Conservation (phyloP, 495 filamentous ascomycete species). For the Penicillium egyptiacum region DNA sequence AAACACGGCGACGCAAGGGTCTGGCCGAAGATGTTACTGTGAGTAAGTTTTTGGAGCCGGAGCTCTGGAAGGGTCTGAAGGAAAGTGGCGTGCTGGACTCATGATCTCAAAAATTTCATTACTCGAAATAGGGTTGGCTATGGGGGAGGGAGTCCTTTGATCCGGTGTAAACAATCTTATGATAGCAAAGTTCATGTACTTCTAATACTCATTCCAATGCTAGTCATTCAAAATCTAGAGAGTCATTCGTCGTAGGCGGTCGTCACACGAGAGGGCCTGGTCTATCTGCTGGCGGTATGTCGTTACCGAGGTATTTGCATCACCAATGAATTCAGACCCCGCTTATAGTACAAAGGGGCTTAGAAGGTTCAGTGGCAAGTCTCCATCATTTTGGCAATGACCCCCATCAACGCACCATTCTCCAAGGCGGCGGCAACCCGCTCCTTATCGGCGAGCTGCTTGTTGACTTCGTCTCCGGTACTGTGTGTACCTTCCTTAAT, state of each 20-base stretch:
- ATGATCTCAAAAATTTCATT: constrained; percentile 26
- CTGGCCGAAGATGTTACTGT: constrained; percentile 94
- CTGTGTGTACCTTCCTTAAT: constrained; percentile 96
- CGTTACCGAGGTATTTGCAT: neutral
- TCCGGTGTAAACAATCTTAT: constrained; percentile 15
- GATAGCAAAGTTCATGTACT: constrained; percentile 16
- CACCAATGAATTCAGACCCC: neutral
- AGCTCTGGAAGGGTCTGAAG: constrained; percentile 83
- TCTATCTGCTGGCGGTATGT: neutral
- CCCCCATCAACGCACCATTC: constrained; percentile 83
- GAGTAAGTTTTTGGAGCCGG: constrained; percentile 92
- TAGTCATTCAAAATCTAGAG: constrained; percentile 9
- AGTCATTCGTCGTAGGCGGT: constrained; percentile 8
- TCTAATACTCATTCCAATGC: constrained; percentile 19
- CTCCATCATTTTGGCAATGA: constrained; percentile 90
- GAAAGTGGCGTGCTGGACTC: constrained; percentile 86
- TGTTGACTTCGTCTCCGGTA: constrained; percentile 91
- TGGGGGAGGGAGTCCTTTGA: constrained; percentile 8
- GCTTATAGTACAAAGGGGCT: neutral
- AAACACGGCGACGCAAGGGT: constrained; percentile 91
- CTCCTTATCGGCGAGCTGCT: constrained; percentile 95
- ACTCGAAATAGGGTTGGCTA: constrained; percentile 10
- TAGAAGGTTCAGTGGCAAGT: constrained; percentile 57
- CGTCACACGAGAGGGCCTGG: constrained; percentile 3
- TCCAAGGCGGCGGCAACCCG: constrained; percentile 92